Evolutionary conservation across 345 rosid species (phyloP), one percentile per base, ranked within the genome.

Genomic region (Syzygium grande): DNA sequence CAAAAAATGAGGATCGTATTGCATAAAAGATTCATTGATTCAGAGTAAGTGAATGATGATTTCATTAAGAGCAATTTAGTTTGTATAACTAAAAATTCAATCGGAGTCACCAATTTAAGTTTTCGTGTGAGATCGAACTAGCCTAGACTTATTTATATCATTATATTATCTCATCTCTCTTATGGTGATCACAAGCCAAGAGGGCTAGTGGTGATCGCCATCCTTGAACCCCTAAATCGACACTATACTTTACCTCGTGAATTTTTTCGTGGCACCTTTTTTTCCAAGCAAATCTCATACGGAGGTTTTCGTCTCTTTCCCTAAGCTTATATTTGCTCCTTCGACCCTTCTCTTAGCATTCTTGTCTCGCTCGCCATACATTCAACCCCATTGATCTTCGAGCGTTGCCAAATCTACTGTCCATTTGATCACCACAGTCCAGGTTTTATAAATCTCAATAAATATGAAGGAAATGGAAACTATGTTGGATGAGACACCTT

Each of bases 61-160:
- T 38, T 73, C 0, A 34, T 38, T 19, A 5, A 49, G 11, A 38
- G 8, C 49, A 41, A 19, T 73, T 73, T 38, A 73, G 49, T 0
- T 34, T 1, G 25, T 34, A 17, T 73, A 34, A 9, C 3, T 9
- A 0, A 17, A 73, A 73, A 73, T 9, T 34, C 49, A 34, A 73
- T 34, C 38, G 25, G 12, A 30, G 23, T 30, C 23, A 2, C 13
- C 80, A 10, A 19, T 17, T 34, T 4, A 34, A 16, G 25, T 9
- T 73, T 21, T 5, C 25, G 0, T 0, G 1, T 7, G 2, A 73
- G 0, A 9, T 38, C 1, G 0, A 38, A 34, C 23, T 9, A 34
- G 27, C 1, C 49, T 25, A 0, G 0, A 38, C 49, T 73, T 73
- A 10, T 73, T 73, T 73, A 38, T 38, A 5, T 2, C 83, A 19